Evolutionary conservation across 257 asterid genomes (phyloP).

Genomic region (Fraxinus cuspidata): DNA sequence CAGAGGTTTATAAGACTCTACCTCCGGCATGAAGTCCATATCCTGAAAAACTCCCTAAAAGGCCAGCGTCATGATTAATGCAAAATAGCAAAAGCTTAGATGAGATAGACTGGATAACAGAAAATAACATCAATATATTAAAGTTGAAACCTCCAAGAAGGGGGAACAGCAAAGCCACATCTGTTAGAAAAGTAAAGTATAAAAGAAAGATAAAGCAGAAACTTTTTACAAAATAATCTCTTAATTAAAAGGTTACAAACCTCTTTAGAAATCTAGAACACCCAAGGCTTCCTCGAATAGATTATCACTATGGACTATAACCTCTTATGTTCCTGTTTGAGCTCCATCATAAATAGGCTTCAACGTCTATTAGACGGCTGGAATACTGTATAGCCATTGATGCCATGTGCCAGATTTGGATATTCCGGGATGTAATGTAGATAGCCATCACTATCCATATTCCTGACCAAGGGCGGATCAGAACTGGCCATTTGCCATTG

Average conservation of each 20-base stretch:
- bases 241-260: conserved; percentile 27
- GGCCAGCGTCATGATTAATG: background rate
- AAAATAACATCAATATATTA: background rate
- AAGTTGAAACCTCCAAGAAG: conserved; percentile 7
- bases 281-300: conserved; percentile 27
- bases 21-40: background rate
- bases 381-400: conserved; percentile 59
- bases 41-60: background rate
- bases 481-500: conserved; percentile 80
- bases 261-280: conserved; percentile 28
- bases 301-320: conserved; percentile 26
- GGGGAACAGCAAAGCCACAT: conserved; percentile 12
- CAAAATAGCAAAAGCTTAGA: background rate
- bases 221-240: conserved; percentile 40
- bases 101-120: background rate
- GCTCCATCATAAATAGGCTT: conserved; percentile 18
- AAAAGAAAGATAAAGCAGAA: conserved; percentile 26
- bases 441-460: conserved; percentile 49
- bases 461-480: conserved; percentile 46
- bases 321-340: conserved; percentile 19
- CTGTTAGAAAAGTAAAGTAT: conserved; percentile 16
- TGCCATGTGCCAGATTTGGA: conserved; percentile 45
- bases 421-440: conserved; percentile 59
- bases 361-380: conserved; percentile 67
- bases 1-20: no score